Evolutionary conservation across 768 basidiomycete genomes (phyloP).

Genomic region (Tulasnella sp.): DNA sequence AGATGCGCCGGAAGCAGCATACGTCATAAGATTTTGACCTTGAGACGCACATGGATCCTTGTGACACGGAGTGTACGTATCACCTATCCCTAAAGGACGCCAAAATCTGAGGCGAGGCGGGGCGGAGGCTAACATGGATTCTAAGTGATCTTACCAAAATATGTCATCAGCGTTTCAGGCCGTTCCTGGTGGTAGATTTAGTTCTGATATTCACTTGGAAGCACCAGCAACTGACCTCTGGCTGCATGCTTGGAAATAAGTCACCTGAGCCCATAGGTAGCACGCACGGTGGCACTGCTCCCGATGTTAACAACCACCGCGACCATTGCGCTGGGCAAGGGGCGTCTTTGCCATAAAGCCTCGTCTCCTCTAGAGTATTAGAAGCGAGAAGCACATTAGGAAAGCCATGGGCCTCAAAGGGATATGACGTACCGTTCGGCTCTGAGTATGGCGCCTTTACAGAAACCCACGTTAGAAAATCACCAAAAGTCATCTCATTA

Average conservation of each 20-base stretch:
- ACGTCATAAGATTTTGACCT: conserved; percentile 81
- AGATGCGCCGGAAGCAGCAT: conserved; percentile 57
- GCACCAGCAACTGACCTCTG: conserved; percentile 33
- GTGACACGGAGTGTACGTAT: conserved; percentile 75
- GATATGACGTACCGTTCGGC: conserved; percentile 29
- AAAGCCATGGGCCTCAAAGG: too few species aligned
- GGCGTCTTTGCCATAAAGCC: conserved; percentile 69
- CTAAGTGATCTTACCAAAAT: conserved; percentile 30
- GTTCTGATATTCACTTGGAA: conserved; percentile 10
- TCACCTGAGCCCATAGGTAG: conserved; percentile 46
- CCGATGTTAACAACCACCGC: conserved; percentile 43
- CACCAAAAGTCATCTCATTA: conserved; percentile 36
- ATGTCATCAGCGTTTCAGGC: conserved; percentile 77
- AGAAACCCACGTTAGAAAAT: conserved; percentile 42
- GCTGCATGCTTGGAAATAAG: conserved; percentile 44
- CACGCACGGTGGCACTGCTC: conserved; percentile 42
- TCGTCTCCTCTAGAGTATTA: conserved; percentile 25
- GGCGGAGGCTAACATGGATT: background rate
- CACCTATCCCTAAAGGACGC: conserved; percentile 57
- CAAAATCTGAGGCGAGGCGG: background rate
- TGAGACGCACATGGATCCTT: conserved; percentile 78
- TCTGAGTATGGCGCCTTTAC: conserved; percentile 27
- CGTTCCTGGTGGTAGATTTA: conserved; percentile 32
- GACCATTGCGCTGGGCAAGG: conserved; percentile 57
- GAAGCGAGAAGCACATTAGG: background rate